Conservation (phyloP, 768 basidiomycete genomes). For the Lentinula sp. region DNA sequence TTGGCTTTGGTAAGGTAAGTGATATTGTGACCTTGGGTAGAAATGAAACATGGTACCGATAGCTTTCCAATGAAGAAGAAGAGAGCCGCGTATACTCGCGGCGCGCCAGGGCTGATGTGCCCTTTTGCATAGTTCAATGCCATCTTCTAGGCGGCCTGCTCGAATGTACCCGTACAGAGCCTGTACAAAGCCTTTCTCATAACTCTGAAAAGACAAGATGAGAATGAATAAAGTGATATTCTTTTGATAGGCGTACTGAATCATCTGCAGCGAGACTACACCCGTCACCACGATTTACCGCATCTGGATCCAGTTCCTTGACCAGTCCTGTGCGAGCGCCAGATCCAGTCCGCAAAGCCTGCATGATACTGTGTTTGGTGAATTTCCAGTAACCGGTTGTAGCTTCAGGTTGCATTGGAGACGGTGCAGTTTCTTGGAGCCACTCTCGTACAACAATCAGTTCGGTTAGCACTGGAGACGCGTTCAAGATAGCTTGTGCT, state of each 20-base stretch:
- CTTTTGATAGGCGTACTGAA: conserved; percentile 42
- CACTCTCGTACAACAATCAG: conserved; percentile 84
- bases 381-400: conserved; percentile 82
- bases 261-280: conserved; percentile 68
- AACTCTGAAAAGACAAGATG: conserved; percentile 41
- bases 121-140: conserved; percentile 72
- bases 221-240: not conserved
- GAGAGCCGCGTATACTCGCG: conserved; percentile 79
- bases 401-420: conserved; percentile 59
- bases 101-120: conserved; percentile 92
- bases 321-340: conserved; percentile 45
- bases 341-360: conserved; percentile 47
- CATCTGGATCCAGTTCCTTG: conserved; percentile 78
- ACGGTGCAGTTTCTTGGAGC: conserved; percentile 72
- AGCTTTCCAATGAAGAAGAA: conserved; percentile 69
- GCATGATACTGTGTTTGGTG: conserved; percentile 70
- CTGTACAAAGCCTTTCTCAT: conserved; percentile 73
- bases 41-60: conserved; percentile 42
- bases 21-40: not conserved
- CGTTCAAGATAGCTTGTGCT: conserved; percentile 64
- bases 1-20: conserved; percentile 21
- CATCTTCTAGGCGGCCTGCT: conserved; percentile 80
- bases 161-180: conserved; percentile 79
- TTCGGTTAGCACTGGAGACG: conserved; percentile 64
- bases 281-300: conserved; percentile 52